A percentile compares a stretch with the other conserved stretches of the same genome.
These are phyloP conservation scores for Sporothrix pseudoabietina DNA, from an alignment of 2,329 filamentous ascomycete genomes.

Conservation along the genomic window DNA sequence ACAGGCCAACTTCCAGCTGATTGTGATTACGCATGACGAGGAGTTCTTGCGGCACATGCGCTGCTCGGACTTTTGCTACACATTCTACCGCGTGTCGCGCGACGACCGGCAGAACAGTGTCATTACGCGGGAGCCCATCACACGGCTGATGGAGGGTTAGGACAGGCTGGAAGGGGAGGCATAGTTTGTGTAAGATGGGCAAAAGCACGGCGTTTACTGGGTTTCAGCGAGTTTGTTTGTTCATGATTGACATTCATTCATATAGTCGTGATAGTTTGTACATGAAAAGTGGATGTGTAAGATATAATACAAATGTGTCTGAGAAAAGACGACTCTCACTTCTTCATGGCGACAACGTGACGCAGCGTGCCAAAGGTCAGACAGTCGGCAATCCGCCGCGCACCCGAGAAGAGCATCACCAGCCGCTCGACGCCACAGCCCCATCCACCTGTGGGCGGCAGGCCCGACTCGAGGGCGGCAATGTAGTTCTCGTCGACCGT, in stretches of 20 bases:
- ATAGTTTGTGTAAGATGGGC: neutral
- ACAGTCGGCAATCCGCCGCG: conserved; percentile 79
- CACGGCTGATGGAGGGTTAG: conserved; percentile 47
- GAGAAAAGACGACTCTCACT: conserved; percentile 2
- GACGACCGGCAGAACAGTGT: conserved; percentile 84
- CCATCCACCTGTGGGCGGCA: conserved; percentile 97
- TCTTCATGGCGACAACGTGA: conserved; percentile 55
- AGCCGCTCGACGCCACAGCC: conserved; percentile 89
- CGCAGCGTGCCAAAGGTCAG: conserved; percentile 84
- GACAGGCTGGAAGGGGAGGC: neutral
- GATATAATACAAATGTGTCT: conserved; percentile 3
- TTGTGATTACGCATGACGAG: conserved; percentile 98
- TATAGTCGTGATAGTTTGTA: conserved; percentile 13
- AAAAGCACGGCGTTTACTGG: conserved; percentile 5
- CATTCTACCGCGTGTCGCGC: conserved; percentile 83
- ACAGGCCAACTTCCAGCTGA: conserved; percentile 95
- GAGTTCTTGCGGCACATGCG: conserved; percentile 93
- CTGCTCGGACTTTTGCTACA: conserved; percentile 88
- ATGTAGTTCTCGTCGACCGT: conserved; percentile 78
- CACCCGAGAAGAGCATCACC: conserved; percentile 85
- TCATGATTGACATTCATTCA: conserved; percentile 1
- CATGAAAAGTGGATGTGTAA: conserved; percentile 8
- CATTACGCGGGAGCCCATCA: conserved; percentile 71
- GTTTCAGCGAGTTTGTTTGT: neutral
- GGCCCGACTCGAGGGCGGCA: conserved; percentile 78